A percentile compares a stretch with the other conserved stretches of the same genome.
phyloP scores from a whole-genome alignment of 2,329 filamentous ascomycete genomes.

The Aspergillus ochraceus region DNA sequence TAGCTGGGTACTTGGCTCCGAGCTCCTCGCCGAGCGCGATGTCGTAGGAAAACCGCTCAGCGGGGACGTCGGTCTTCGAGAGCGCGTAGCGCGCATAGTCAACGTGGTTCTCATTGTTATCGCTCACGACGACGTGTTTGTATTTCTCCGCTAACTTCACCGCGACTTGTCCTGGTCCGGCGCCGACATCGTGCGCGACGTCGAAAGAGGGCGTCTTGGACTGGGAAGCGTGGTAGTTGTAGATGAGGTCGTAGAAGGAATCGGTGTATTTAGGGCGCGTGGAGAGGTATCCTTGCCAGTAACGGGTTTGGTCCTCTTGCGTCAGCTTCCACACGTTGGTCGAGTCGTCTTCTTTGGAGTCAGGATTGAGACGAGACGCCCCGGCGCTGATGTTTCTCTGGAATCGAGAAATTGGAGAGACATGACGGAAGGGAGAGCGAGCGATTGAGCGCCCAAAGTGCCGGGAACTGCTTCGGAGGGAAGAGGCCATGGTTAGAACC shows the following conservation, averaged over 20 bases:
- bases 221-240: neutral
- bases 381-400: neutral
- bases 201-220: neutral
- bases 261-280: neutral
- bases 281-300: neutral
- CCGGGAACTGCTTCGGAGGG: neutral
- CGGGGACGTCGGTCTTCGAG: neutral
- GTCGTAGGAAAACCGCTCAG: neutral
- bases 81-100: neutral
- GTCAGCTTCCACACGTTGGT: neutral
- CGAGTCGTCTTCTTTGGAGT: neutral
- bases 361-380: neutral
- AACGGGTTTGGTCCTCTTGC: neutral
- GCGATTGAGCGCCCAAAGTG: neutral
- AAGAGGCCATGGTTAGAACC: neutral
- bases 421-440: neutral
- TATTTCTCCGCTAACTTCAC: neutral
- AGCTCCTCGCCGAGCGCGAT: neutral
- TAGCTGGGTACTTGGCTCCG: neutral
- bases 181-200: neutral
- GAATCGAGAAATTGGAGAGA: neutral
- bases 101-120: neutral
- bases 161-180: neutral
- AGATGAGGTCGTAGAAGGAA: neutral
- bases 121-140: neutral